phyloP scores from a whole-genome alignment of 2,329 filamentous ascomycete genomes.

The Penicillium psychrosexuale region DNA sequence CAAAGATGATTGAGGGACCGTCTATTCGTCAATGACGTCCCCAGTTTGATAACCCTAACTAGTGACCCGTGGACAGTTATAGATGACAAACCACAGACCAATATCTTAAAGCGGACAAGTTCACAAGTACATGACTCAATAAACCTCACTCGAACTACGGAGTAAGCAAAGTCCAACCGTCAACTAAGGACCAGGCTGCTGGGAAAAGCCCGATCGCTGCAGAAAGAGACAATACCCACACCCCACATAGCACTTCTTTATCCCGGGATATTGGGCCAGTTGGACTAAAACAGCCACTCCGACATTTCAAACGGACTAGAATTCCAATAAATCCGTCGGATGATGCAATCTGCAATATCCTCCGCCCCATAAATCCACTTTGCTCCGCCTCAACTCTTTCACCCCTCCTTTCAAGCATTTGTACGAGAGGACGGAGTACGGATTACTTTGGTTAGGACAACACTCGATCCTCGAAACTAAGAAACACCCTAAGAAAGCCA shows the following conservation, averaged over 20 bases:
- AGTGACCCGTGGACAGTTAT: not conserved
- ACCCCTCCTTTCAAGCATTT: not conserved
- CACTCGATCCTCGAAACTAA: not conserved
- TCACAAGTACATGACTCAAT: not conserved
- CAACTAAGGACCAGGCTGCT: not conserved
- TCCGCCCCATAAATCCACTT: not conserved
- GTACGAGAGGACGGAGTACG: not conserved
- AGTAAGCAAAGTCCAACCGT: not conserved
- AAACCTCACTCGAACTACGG: too few species aligned
- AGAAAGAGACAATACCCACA: slow-evolving; percentile 1
- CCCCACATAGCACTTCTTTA: not conserved
- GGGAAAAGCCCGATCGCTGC: slow-evolving; percentile 1
- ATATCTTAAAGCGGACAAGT: not conserved
- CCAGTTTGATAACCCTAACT: not conserved
- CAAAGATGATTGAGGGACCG: not conserved
- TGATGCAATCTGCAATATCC: not conserved
- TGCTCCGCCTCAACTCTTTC: not conserved
- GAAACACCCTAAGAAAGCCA: not conserved
- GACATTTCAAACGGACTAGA: not conserved
- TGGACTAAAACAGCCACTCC: not conserved
- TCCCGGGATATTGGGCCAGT: not conserved
- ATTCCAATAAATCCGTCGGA: not conserved
- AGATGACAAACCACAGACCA: not conserved
- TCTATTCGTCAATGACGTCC: not conserved
- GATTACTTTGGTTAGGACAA: not conserved